Evolutionary conservation across 257 asterid genomes (phyloP).

Genomic region (Cordia subcordata): DNA sequence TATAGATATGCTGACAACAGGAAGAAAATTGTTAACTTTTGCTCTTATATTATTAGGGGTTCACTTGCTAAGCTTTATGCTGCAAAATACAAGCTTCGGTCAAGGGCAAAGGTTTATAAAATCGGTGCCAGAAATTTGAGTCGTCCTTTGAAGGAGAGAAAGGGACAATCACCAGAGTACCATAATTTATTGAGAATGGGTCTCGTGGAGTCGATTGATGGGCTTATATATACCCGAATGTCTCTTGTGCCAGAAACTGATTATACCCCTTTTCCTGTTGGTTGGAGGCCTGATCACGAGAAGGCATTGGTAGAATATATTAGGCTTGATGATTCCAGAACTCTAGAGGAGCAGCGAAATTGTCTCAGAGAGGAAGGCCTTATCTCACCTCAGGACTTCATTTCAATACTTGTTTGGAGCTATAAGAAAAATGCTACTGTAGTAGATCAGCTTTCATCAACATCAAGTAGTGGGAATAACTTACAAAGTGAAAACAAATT

Average conservation of each 20-base stretch:
- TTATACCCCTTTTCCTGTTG: constrained; percentile 74
- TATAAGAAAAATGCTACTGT: constrained; percentile 71
- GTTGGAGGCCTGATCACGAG: constrained; percentile 95
- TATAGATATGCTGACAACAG: constrained; percentile 93
- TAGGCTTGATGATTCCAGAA: constrained; percentile 57
- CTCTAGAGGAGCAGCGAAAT: constrained; percentile 65
- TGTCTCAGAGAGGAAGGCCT: constrained; percentile 76
- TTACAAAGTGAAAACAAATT: constrained; percentile 29
- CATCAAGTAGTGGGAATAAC: constrained; percentile 22
- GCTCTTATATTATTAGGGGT: constrained; percentile 90
- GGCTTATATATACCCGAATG: constrained; percentile 87
- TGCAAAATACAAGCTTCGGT: constrained; percentile 91
- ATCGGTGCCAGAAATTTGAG: constrained; percentile 77
- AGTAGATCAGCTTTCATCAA: constrained; percentile 41
- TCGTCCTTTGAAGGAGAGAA: constrained; percentile 90
- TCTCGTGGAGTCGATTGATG: constrained; percentile 88
- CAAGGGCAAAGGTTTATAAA: constrained; percentile 93
- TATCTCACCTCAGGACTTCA: constrained; percentile 88
- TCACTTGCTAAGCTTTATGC: constrained; percentile 98
- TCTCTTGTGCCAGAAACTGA: constrained; percentile 97
- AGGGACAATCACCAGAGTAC: constrained; percentile 91
- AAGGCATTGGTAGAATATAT: constrained; percentile 81
- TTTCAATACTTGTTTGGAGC: constrained; percentile 96
- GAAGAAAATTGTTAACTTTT: constrained; percentile 87
- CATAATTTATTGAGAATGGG: constrained; percentile 94